Base-by-base conservation (phyloP, 352 stramenopile genomes). In the Phytophthora fragariae region DNA sequence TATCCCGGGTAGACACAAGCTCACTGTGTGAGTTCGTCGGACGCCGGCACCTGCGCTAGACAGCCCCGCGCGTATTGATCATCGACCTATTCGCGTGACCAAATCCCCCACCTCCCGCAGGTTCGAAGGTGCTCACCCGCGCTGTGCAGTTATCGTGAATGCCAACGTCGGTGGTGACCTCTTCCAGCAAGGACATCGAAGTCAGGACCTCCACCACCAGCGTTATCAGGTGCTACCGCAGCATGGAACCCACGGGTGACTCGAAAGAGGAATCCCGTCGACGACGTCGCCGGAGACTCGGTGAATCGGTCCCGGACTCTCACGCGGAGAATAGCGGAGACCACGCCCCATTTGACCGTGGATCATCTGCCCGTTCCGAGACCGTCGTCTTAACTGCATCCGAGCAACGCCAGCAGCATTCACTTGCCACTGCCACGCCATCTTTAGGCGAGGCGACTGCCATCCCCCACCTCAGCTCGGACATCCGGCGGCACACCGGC, bases 1-100 rank as follows among this genome's bases (percentile, higher is more conserved):
- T 69, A 72, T 77, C 64, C 56, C 55, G 50, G 65, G 56, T 63
- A 73, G 54, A 70, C 66, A 76, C 59, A 79, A 76, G 47, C 53
- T 65, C 52, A 2, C 7, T 41, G 14, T 24, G 5, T 19, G 7
- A 11, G 15, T 41, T 41, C 57, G 7, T 24, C 52, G 52, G 11
- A 9, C 29, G 27, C 52, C 52, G 9, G 29, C 52, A 56, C 24
- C 24, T 11, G 35, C 53, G 12, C 17, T 57, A 17, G 27, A 57
- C 44, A 35, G 46, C 35, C 35, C 14, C 9, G 35, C 10, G 11
- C 35, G 9, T 12, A 15, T 41, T 15, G 35, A 15, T 41, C 11
- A 12, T 41, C 35, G 35, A 41, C 35, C 35, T 41, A 1, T 41
- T 56, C 54, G 11, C 35, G 33, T 44, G 46, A 55, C 56, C 31